Evolutionary conservation across 176 grass and related monocot species (phyloP), one percentile per base, ranked within the genome.

Genomic region (Eremochloa ophiuroides): DNA sequence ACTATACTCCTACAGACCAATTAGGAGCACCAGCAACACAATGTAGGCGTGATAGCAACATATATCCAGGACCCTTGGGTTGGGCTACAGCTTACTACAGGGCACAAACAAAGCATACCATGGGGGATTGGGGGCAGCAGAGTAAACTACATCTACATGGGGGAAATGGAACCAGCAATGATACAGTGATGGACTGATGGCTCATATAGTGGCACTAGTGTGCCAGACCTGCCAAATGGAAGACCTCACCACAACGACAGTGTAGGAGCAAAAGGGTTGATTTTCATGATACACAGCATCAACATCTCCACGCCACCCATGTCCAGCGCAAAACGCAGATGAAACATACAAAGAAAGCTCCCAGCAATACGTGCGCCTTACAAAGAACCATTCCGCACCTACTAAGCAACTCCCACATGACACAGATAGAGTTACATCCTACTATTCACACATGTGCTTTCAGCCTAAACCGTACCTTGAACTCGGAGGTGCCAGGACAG

Each of bases 381-480:
- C 77, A 79, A 15, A 73, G 55, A 37, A 30, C 33, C 20, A 22
- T 27, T 28, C 66, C 55, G 6, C 55, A 59, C 10, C 55, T 59
- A 25, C 53, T 25, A 12, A 58, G 22, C 22, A 10, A 23, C 53
- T 56, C 53, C 22, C 53, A 25, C 55, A 59, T 2, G 20, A 8
- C 51, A 55, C 20, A 55, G 46, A 65, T 15, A 31, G 14, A 74
- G 20, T 84, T 65, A 74, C 31, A 82, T 15, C 83, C 74, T 79
- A 88, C 41, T 38, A 82, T 74, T 82, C 0, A 3, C 15, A 5
- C 42, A 5, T 0, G 35, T 0, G 2, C 2, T 15, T 15, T 98
- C 85, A 98, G 23, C 95, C 95, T 41, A 93, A 88, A 22, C 95
- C 93, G 50, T 95, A 95, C 26, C 88, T 91, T 76, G 84, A 90